A percentile compares a stretch with the other conserved stretches of the same genome.
Conservation (phyloP, 1,284 basidiomycete species). For the Exobasidium cylindrosporum region DNA sequence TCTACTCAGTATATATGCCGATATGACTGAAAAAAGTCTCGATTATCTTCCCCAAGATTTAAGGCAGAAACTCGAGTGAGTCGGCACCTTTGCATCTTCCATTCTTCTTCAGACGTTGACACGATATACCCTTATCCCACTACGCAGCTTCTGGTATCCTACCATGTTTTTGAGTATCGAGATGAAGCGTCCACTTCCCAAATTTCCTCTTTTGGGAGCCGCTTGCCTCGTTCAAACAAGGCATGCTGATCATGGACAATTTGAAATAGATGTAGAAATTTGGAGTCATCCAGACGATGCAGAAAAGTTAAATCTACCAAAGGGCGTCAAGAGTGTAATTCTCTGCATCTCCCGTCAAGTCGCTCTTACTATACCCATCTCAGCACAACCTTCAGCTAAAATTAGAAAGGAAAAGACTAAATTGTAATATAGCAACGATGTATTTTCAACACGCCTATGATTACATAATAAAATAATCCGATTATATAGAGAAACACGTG, state of each 20-base stretch:
- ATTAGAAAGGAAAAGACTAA: neutral
- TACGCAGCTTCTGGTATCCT: neutral
- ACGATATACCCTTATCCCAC: neutral
- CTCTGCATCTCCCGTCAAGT: neutral
- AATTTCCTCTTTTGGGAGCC: neutral
- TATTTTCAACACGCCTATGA: neutral
- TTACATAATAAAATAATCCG: neutral
- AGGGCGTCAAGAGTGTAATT: neutral
- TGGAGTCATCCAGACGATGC: conserved; percentile 3
- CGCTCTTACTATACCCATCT: neutral
- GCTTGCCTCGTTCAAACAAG: neutral
- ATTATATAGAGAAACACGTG: neutral
- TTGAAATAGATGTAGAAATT: neutral
- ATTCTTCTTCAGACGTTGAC: neutral
- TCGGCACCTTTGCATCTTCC: neutral
- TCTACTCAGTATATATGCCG: neutral
- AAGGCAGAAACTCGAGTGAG: neutral
- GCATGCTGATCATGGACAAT: neutral
- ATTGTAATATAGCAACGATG: too few species aligned
- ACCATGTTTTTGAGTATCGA: neutral
- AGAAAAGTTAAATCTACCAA: neutral
- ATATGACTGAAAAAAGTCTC: neutral
- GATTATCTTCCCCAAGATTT: neutral
- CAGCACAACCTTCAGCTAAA: neutral
- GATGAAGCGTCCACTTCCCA: neutral